Percentiles rank a stretch among this genome's conserved stretches.
These are phyloP conservation scores for Scheffersomyces lignosus DNA, from an alignment of 805 yeast genomes.

Conservation along the genomic window DNA sequence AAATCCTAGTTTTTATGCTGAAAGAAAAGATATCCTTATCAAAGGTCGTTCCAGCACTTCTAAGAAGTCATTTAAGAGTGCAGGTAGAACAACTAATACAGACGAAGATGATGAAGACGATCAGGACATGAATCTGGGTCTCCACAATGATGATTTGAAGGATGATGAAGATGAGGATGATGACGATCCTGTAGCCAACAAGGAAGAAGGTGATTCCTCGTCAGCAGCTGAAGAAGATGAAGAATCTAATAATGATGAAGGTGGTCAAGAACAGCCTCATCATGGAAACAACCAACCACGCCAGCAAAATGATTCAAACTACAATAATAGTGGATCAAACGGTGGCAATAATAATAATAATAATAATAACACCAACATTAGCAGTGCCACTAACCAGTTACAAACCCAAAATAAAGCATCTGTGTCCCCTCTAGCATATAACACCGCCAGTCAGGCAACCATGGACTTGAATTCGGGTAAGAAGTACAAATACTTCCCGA, in stretches of 20 bases:
- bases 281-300: no score
- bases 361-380: no score
- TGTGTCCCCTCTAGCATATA: constrained; percentile 3
- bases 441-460: constrained; percentile 2
- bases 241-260: not conserved
- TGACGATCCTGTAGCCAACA: not conserved
- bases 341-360: no score
- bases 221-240: constrained; percentile 1
- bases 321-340: no score
- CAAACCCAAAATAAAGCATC: not conserved
- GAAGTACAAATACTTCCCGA: constrained; percentile 51
- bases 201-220: not conserved
- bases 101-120: constrained; percentile 8
- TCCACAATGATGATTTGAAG: constrained; percentile 1
- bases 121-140: not conserved
- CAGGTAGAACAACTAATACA: constrained; percentile 10
- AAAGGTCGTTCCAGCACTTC: constrained; percentile 14
- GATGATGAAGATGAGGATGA: constrained; percentile 3
- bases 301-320: no score
- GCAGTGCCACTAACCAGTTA: not conserved
- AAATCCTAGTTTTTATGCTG: constrained; percentile 60
- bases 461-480: constrained; percentile 10
- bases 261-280: not conserved
- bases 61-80: constrained; percentile 8
- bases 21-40: constrained; percentile 50